Base-by-base conservation (phyloP, 371 early-diverging fungal genomes). In the Saksenaea oblongispora region DNA sequence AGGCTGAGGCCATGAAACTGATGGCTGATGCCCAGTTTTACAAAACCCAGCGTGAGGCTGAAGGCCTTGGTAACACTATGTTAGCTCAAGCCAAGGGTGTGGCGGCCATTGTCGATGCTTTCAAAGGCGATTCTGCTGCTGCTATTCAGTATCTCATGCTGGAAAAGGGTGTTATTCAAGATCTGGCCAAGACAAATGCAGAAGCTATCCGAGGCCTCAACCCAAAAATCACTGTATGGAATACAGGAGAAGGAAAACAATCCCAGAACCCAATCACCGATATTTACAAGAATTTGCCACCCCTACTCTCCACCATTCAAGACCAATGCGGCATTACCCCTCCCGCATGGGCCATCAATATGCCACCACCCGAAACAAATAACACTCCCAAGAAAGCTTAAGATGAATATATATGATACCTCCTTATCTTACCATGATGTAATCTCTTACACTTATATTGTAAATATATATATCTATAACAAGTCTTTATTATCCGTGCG, bases 181-280 rank as follows among this genome's bases (percentile, higher is more conserved):
- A 80, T 9, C 72, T 84, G 31, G 85, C 85, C 55, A 63, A 69
- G 36, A 62, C 72, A 54, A 84, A 84, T 67, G 83, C 84, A 51
- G 68, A 74, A 24, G 85, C 85, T 8, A 70, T 84, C 64, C 69
- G 67, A 53, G 83, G 83, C 8, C 74, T 84, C 15, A 65, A 79
- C 17, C 85, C 85, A 47, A 83, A 81, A 66, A 80, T 84, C 63
- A 76, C 79, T 15, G 79, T 84, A 17, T 84, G 85, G 85, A 83
- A 73, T 64, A 83, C 80, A 18, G 84, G 82, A 8, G 61, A 51
- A 34, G 61, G 67, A 13, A 41, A 59, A 7, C 61, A 57, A 53
- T 26, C 63, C 24, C 53, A 54, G 34, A 70, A 75, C 59, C 65
- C 79, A n/a, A 71, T 83, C 35, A 60, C 73, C 34, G 73, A 83